Evolutionary conservation across 345 rosid species (phyloP), one percentile per base, ranked within the genome.

Genomic region (Brassica cretica): DNA sequence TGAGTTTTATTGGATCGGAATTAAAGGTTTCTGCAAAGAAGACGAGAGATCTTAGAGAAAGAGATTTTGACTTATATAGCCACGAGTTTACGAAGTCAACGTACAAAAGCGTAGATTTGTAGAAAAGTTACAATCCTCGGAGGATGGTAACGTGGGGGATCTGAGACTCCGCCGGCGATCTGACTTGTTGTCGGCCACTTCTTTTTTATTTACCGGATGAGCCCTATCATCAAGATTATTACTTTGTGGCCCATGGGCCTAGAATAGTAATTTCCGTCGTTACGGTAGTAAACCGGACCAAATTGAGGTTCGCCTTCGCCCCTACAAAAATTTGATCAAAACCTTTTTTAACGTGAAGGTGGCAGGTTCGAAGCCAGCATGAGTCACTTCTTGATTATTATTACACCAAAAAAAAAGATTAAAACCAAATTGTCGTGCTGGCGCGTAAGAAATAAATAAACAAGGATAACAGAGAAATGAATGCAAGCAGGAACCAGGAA

Each of bases 131-230:
- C 11, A 37, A 3, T 33, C 66, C 25, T 64, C 60, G 76, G 66
- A 37, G 25, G 56, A 30, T 37, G 71, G 71, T 11, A 39, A 37
- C 25, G 76, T 72, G 76, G 72, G 14, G 0, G 68, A 72, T 78
- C 81, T 72, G 44, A 59, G 6, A 66, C 72, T 59, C 68, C 77
- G 81, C 81, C 81, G 81, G 77, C 39, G 63, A 78, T 78, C 63
- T 44, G 76, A 66, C 19, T 41, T 41, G 21, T 5, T 78, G 81
- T 72, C 76, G 68, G 63, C 9, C 15, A 25, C 4, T 60, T 14
- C 5, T 15, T 2, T 55, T 62, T n/a, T 8, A 4, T 3, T 46
- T 1, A 15, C 29, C 15, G 7, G 5, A 5, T 6, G 19, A 6
- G 19, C 12, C 21, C 8, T 5, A 8, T 5, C 32, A 24, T 59